phyloP scores from a whole-genome alignment of 1,284 basidiomycete genomes.

The Grifola frondosa region DNA sequence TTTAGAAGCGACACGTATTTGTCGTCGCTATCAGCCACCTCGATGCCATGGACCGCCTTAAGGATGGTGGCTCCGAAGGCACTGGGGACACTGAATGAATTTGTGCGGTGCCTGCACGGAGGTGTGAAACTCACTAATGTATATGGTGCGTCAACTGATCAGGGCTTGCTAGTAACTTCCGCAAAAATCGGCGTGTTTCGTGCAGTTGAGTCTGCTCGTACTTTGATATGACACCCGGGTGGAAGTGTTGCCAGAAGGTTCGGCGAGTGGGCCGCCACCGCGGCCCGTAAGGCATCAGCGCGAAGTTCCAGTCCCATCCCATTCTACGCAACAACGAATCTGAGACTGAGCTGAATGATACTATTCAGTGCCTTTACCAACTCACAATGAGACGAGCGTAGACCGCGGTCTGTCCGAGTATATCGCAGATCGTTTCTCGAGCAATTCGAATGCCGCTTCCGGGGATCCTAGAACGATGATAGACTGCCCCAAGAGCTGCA shows the following conservation, averaged over 20 bases:
- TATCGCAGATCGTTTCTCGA: slow-evolving; percentile 8
- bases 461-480: slow-evolving; percentile 9
- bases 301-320: slow-evolving; percentile 17
- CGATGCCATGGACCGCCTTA: slow-evolving; percentile 20
- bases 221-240: slow-evolving; percentile 1
- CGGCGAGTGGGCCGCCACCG: slow-evolving; percentile 20
- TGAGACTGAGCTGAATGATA: neutral
- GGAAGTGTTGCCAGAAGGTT: slow-evolving; percentile 20
- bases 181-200: slow-evolving; percentile 12
- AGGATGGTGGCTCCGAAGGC: slow-evolving; percentile 15
- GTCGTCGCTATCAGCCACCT: slow-evolving; percentile 17
- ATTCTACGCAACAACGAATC: slow-evolving; percentile 11
- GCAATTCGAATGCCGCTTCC: slow-evolving; percentile 6
- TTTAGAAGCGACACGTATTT: slow-evolving; percentile 4
- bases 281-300: slow-evolving; percentile 15
- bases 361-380: slow-evolving; percentile 14
- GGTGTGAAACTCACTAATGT: slow-evolving; percentile 14
- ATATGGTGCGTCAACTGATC: slow-evolving; percentile 2
- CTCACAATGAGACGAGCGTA: slow-evolving; percentile 23
- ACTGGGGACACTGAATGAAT: neutral
- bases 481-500: slow-evolving; percentile 9
- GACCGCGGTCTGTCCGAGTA: slow-evolving; percentile 6
- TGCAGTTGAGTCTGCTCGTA: slow-evolving; percentile 11
- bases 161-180: slow-evolving; percentile 4
- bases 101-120: neutral